A percentile compares a stretch with the other conserved stretches of the same genome.
These are phyloP conservation scores for Westerdykella aurantiaca DNA, from an alignment of 2,329 filamentous ascomycete genomes.

Conservation along the genomic window DNA sequence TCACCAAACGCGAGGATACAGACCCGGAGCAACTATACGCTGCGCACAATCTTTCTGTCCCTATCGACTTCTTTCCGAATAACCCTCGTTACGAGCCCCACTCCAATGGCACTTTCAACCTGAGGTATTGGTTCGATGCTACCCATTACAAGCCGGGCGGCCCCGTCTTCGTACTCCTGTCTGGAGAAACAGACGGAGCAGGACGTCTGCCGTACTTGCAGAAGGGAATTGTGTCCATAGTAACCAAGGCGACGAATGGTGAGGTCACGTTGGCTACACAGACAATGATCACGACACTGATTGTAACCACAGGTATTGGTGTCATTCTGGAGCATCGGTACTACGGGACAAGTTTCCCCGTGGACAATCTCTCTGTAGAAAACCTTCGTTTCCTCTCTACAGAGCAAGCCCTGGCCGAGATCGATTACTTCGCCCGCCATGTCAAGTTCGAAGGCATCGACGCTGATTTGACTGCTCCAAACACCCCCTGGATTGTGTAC, in stretches of 20 bases:
- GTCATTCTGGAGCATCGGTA: slow-evolving; percentile 84
- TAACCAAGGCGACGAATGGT: slow-evolving; percentile 52
- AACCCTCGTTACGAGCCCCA: slow-evolving; percentile 73
- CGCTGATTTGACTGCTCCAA: slow-evolving; percentile 58
- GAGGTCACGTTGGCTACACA: too few relatives aligned
- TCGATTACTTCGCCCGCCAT: slow-evolving; percentile 72
- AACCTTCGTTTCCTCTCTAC: slow-evolving; percentile 78
- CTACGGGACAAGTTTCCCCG: slow-evolving; percentile 72
- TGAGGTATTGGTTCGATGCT: slow-evolving; percentile 81
- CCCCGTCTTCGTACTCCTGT: slow-evolving; percentile 70
- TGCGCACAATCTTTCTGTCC: slow-evolving; percentile 49
- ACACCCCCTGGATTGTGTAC: slow-evolving; percentile 69
- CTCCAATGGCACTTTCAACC: slow-evolving; percentile 58
- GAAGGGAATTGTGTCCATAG: slow-evolving; percentile 68
- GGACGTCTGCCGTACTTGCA: slow-evolving; percentile 64
- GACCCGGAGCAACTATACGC: slow-evolving; percentile 41
- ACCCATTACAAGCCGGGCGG: slow-evolving; percentile 70
- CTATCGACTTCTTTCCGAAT: slow-evolving; percentile 79
- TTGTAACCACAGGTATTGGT: slow-evolving; percentile 60
- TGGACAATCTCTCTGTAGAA: slow-evolving; percentile 58
- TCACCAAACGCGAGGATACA: slow-evolving; percentile 26
- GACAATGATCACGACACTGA: too few relatives aligned
- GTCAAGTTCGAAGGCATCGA: slow-evolving; percentile 64
- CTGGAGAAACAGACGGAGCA: slow-evolving; percentile 63
- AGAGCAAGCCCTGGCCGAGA: slow-evolving; percentile 75